Evolutionary conservation across 176 grass and related monocot genomes (phyloP), one percentile per base, ranked within the genome.

Genomic region (Metroxylon sagu): DNA sequence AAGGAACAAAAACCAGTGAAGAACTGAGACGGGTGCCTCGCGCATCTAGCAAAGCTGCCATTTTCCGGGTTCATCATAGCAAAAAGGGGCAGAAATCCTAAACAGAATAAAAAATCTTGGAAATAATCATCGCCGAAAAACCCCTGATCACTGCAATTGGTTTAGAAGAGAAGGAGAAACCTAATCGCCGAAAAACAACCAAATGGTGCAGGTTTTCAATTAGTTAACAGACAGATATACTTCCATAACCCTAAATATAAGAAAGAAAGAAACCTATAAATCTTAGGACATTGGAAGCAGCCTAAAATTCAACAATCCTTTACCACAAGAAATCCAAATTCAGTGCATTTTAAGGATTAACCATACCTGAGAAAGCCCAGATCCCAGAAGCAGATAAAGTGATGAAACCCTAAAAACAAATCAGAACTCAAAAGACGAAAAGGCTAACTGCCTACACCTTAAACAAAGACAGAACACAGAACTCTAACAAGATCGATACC

Each of bases 1-100:
- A 15, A 60, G 3, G 58, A 60, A 18, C 58, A 60, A 17, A 60
- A 60, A 60, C 58, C 58, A 60, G 58, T 60, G 16, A 60, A 60
- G 16, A 60, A 60, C 58, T 60, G 58, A 60, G 26, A 60, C n/a
- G 58, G 58, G 28, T 60, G 58, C 58, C 18, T 60, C 25, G 16
- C 26, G 19, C 58, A 60, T 27, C 58, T 17, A 16, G 58, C 58
- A 60, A 60, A 60, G 28, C 28, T 29, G 27, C 58, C 58, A 17
- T 30, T 19, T n/a, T 60, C 26, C 8, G 16, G 28, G 28, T 60
- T 28, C 58, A 60, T 60, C 26, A 35, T 60, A 60, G 18, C 58
- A 30, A 18, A 19, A 59, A 60, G 26, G 14, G 1, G 2, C 35
- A 43, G 21, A 43, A 43, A 12, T 0, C 35, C 35, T 43, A 43